These are phyloP conservation scores for Solanum hybrid DNA, from an alignment of 305 asterid genomes.

Conservation along the genomic window DNA sequence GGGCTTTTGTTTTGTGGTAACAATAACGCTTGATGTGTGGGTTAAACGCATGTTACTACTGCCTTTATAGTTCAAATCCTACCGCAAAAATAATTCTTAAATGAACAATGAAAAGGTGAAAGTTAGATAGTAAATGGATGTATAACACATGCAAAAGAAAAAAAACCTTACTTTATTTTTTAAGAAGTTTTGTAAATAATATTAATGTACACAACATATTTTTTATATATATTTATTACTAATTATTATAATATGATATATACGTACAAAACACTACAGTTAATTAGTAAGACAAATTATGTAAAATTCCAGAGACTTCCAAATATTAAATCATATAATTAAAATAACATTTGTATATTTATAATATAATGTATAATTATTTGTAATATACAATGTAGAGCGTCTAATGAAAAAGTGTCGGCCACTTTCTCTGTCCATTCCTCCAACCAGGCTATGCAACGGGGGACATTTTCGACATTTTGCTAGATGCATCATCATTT, in stretches of 20 bases:
- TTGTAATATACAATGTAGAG: neutral
- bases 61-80: neutral
- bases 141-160: neutral
- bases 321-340: no score
- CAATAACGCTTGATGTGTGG: neutral
- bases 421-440: neutral
- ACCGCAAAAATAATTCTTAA: neutral
- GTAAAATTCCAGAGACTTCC: neutral
- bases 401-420: neutral
- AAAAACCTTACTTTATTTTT: neutral
- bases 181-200: no score
- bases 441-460: neutral
- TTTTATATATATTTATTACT: no score
- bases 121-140: neutral
- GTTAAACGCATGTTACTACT: neutral
- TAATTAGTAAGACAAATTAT: no score
- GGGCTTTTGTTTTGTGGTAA: neutral
- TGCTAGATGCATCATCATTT: neutral
- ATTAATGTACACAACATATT: neutral
- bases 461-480: neutral
- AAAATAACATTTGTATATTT: no score
- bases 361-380: neutral
- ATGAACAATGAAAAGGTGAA: neutral
- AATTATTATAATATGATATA: no score
- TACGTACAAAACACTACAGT: neutral